Conservation (phyloP, 352 stramenopile genomes). For the Phytophthora nicotianae region DNA sequence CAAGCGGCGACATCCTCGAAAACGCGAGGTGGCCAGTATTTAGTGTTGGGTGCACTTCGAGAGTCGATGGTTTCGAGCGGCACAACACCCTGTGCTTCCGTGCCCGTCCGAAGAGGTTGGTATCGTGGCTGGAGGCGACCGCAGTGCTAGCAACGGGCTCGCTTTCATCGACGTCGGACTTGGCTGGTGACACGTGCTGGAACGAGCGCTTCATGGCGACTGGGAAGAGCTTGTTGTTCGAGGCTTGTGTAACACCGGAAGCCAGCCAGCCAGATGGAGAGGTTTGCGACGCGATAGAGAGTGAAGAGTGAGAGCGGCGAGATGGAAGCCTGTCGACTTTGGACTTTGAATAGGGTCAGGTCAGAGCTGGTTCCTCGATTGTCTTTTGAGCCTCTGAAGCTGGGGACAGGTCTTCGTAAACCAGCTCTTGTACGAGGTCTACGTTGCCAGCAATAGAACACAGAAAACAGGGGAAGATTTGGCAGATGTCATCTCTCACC, state of each 20-base stretch:
- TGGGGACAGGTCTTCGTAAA: slow-evolving; percentile 17
- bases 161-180: slow-evolving; percentile 16
- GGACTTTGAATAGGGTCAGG: slow-evolving; percentile 33
- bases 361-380: slow-evolving; percentile 33
- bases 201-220: slow-evolving; percentile 59
- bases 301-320: slow-evolving; percentile 39
- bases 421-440: background rate
- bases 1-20: slow-evolving; percentile 16
- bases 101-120: slow-evolving; percentile 22
- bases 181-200: slow-evolving; percentile 34
- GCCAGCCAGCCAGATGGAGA: slow-evolving; percentile 43
- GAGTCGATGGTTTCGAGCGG: slow-evolving; percentile 10
- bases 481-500: slow-evolving; percentile 16
- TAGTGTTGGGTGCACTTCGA: slow-evolving; percentile 11
- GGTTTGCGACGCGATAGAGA: slow-evolving; percentile 38
- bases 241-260: slow-evolving; percentile 14
- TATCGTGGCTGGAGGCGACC: slow-evolving; percentile 20
- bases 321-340: slow-evolving; percentile 40
- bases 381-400: slow-evolving; percentile 19
- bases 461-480: slow-evolving; percentile 33
- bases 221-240: slow-evolving; percentile 29
- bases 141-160: slow-evolving; percentile 20
- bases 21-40: slow-evolving; percentile 15
- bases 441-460: slow-evolving; percentile 39
- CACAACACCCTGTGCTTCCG: slow-evolving; percentile 33